Conservation (phyloP, 192 early-diverging fungal genomes). For the Coemansia sp. region DNA sequence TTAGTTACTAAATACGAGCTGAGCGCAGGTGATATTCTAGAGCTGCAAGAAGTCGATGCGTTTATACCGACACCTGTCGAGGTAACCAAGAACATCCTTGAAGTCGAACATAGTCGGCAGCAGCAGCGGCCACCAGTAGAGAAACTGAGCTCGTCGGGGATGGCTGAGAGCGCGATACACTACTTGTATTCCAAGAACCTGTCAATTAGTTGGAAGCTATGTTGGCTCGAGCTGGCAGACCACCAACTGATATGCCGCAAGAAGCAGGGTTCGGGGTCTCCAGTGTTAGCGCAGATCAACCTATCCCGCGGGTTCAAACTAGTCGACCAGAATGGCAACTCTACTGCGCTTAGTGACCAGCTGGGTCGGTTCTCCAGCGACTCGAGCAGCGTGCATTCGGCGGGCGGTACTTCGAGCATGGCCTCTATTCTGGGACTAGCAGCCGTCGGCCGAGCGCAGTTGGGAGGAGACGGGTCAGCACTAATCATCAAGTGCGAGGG, state of each 20-base stretch:
- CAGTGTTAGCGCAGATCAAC: slow-evolving; percentile 13
- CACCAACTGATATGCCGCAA: slow-evolving; percentile 21
- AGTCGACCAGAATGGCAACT: slow-evolving; percentile 26
- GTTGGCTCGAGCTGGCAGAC: slow-evolving; percentile 46
- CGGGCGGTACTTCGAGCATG: neutral
- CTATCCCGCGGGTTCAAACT: slow-evolving; percentile 29
- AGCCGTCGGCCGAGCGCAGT: slow-evolving; percentile 12
- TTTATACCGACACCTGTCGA: slow-evolving; percentile 20
- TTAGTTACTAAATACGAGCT: slow-evolving; percentile 30
- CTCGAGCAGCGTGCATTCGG: slow-evolving; percentile 5
- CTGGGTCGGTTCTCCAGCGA: slow-evolving; percentile 6
- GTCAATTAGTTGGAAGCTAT: slow-evolving; percentile 33
- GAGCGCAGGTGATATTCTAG: slow-evolving; percentile 26
- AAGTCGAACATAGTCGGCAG: slow-evolving; percentile 1
- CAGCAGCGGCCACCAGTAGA: neutral
- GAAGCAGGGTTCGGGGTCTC: neutral
- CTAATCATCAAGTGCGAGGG: slow-evolving; percentile 28
- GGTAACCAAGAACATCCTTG: neutral
- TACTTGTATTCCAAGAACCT: slow-evolving; percentile 37
- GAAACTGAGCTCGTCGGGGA: slow-evolving; percentile 2
- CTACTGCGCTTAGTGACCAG: slow-evolving; percentile 15
- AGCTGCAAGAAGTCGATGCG: slow-evolving; percentile 41
- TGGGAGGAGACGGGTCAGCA: slow-evolving; percentile 32
- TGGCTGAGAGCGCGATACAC: slow-evolving; percentile 42
- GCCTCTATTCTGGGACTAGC: neutral